These are phyloP conservation scores for Dispira simplex DNA, from an alignment of 192 early-diverging fungal species.

Conservation along the genomic window DNA sequence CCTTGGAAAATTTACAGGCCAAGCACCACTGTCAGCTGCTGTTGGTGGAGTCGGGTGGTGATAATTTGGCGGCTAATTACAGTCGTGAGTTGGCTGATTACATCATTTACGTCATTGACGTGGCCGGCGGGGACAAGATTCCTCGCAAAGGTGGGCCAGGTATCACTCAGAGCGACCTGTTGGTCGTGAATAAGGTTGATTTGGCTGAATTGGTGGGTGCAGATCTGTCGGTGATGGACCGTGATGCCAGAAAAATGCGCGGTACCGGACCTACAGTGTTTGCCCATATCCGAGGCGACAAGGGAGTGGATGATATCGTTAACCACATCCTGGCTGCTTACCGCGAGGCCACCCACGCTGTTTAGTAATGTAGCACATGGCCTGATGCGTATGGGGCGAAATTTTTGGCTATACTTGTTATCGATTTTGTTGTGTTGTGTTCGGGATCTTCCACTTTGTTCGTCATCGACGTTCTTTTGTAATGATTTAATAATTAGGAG, in stretches of 20 bases:
- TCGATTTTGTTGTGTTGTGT: too few relatives aligned
- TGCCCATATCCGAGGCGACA: constrained; percentile 82
- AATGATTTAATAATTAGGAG: too few relatives aligned
- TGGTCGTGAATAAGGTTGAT: constrained; percentile 96
- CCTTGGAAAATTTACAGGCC: constrained; percentile 75
- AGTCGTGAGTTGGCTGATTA: constrained; percentile 70
- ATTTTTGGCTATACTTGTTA: too few relatives aligned
- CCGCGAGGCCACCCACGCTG: constrained; percentile 21
- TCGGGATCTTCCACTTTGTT: too few relatives aligned
- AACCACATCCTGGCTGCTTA: constrained; percentile 47
- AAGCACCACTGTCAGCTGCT: constrained; percentile 70
- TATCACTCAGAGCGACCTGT: constrained; percentile 87
- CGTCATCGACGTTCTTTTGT: too few relatives aligned
- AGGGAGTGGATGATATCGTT: constrained; percentile 70
- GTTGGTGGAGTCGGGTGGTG: constrained; percentile 86
- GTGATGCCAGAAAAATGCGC: constrained; percentile 79
- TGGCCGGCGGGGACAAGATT: constrained; percentile 93
- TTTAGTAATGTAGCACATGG: too few relatives aligned
- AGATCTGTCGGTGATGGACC: constrained; percentile 80
- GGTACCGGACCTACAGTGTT: constrained; percentile 81
- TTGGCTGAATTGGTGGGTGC: constrained; percentile 80
- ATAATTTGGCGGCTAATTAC: constrained; percentile 83
- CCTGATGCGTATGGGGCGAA: too few relatives aligned
- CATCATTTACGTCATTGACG: constrained; percentile 97
- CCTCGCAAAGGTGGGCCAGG: constrained; percentile 97